Percentiles rank a stretch among this genome's conserved stretches.
These are phyloP conservation scores for Auriscalpium orientale DNA, from an alignment of 768 basidiomycete genomes.

Conservation along the genomic window DNA sequence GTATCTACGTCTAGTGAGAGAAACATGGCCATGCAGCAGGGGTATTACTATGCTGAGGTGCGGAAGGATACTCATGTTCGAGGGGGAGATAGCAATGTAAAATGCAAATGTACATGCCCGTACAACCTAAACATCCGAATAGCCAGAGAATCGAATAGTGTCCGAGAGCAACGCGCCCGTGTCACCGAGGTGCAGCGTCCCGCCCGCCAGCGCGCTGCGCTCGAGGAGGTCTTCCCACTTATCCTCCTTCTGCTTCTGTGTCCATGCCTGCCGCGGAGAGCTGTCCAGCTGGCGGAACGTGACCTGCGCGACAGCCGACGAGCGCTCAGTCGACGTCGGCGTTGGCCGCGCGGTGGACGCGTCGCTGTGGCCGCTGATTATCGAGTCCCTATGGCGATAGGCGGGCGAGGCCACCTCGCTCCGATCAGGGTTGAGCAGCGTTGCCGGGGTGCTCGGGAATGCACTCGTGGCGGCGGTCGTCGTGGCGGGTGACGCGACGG, in stretches of 20 bases:
- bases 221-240: slow-evolving; percentile 65
- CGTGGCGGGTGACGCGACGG: background rate
- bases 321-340: slow-evolving; percentile 5
- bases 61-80: no score
- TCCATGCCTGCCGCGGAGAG: slow-evolving; percentile 33
- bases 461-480: slow-evolving; percentile 14
- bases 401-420: background rate
- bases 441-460: slow-evolving; percentile 15
- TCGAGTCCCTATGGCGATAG: slow-evolving; percentile 3
- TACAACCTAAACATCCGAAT: slow-evolving; percentile 5
- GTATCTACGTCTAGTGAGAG: background rate
- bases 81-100: background rate
- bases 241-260: slow-evolving; percentile 63
- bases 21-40: background rate
- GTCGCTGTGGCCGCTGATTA: slow-evolving; percentile 21
- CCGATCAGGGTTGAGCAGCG: slow-evolving; percentile 3
- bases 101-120: background rate
- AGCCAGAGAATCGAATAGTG: slow-evolving; percentile 30
- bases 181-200: slow-evolving; percentile 54
- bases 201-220: slow-evolving; percentile 62
- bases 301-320: slow-evolving; percentile 23
- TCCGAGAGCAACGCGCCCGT: slow-evolving; percentile 36
- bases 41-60: background rate
- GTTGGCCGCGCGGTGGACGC: slow-evolving; percentile 20
- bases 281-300: slow-evolving; percentile 43